Percentiles rank a stretch among this genome's conserved stretches.
Evolutionary conservation across 768 basidiomycete species (phyloP).

Genomic region (Terana coerulea): DNA sequence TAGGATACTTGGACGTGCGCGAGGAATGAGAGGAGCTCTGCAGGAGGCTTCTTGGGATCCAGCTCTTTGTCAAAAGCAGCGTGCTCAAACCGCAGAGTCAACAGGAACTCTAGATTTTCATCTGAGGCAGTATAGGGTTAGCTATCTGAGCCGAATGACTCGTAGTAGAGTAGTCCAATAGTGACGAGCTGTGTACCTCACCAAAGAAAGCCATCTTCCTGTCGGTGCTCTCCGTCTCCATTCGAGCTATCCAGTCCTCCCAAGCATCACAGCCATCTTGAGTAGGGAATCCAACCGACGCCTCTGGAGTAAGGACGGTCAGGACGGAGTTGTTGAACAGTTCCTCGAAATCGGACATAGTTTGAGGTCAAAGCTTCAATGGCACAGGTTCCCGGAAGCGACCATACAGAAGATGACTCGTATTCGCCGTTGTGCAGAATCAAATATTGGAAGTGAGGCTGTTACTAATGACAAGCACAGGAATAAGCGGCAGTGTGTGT

Average conservation of each 20-base stretch:
- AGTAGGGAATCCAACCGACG: slow-evolving; percentile 58
- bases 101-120: slow-evolving; percentile 32
- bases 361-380: too few species aligned
- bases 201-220: slow-evolving; percentile 75
- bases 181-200: slow-evolving; percentile 31
- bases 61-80: slow-evolving; percentile 26
- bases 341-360: slow-evolving; percentile 49
- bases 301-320: slow-evolving; percentile 61
- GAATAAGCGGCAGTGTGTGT: background rate
- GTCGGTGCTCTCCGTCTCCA: slow-evolving; percentile 42
- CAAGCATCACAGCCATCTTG: slow-evolving; percentile 24
- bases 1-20: slow-evolving; percentile 72
- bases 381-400: too few species aligned
- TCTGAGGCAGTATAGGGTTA: slow-evolving; percentile 21
- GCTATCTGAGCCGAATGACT: background rate
- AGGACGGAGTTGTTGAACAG: slow-evolving; percentile 58
- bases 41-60: slow-evolving; percentile 33
- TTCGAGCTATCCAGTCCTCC: slow-evolving; percentile 54
- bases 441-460: too few species aligned
- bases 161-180: background rate
- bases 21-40: slow-evolving; percentile 52
- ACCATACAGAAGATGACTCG: too few species aligned
- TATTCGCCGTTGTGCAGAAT: too few species aligned
- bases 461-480: background rate
- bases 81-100: slow-evolving; percentile 28